Base-by-base conservation (phyloP, 2,329 filamentous ascomycete genomes). In the Phaeoacremonium minimum region DNA sequence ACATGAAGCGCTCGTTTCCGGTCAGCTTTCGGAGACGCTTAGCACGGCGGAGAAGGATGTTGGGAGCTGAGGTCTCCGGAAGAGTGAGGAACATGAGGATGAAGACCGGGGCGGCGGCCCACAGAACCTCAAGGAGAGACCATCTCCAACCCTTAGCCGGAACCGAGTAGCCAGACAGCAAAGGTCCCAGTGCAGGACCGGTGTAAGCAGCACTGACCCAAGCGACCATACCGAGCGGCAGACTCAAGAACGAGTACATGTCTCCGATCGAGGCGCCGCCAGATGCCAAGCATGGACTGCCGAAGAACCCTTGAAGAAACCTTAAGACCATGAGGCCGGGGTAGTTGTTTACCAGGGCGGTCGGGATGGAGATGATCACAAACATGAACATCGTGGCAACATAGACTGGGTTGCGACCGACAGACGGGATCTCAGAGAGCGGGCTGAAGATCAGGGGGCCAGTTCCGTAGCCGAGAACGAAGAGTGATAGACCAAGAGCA, bases 391-490 rank as follows among this genome's bases (percentile, higher is more conserved):
- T 82, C 8, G 81, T 82, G 45, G 75, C 54, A 22, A 84, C 73
- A 56, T 87, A 87, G 6, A 83, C 73, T 1, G 77, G 75, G 47
- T 81, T 86, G 6, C 83, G 69, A 3, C 84, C 77, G 36, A 81
- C 65, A 20, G 62, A 43, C 0, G 77, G 75, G 12, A 83, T 69
- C 50, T 83, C 79, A 30, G 63, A 69, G 22, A 82, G 49, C 0
- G 78, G 78, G 2, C 69, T 71, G 55, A 71, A 79, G 19, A 82
- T 42, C 38, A 80, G 53, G 3, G 75, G 73, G 0, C 76, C 53
- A 18, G 56, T 11, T 14, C 59, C 51, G 43, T 56, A 48, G 32
- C 53, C 54, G 35, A 79, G 56, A 13, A 81, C 74, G 50, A 75
- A 82, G 42, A 79, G 64, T 0, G 73, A 66, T 6, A 82, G 60